Evolutionary conservation across 257 asterid species (phyloP).

Genomic region (Handroanthus guayacan): DNA sequence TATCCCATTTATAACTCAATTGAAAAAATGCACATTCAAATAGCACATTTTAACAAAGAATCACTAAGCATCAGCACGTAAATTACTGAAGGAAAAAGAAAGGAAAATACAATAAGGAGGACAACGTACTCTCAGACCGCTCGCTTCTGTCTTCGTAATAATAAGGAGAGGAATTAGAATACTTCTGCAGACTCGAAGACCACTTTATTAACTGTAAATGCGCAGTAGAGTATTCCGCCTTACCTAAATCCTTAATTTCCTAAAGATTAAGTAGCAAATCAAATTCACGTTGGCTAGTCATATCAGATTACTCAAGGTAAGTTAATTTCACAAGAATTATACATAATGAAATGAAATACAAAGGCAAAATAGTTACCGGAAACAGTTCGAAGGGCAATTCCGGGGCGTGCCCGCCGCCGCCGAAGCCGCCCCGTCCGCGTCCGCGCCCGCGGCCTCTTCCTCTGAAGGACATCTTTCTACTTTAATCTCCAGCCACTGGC

Average conservation of each 20-base stretch:
- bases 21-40: background rate
- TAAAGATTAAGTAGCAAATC: constrained; percentile 16
- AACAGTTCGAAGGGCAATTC: constrained; percentile 52
- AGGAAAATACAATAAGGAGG: background rate
- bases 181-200: constrained; percentile 48
- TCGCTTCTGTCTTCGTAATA: constrained; percentile 50
- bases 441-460: constrained; percentile 67
- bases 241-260: constrained; percentile 62
- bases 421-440: constrained; percentile 44
- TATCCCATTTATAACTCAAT: background rate
- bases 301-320: background rate
- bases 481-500: background rate
- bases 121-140: constrained; percentile 47
- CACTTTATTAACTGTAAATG: constrained; percentile 41
- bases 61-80: background rate
- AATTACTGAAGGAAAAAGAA: background rate
- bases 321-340: background rate
- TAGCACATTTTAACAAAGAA: background rate
- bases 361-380: constrained; percentile 46
- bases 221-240: constrained; percentile 43
- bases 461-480: constrained; percentile 51
- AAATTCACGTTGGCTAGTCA: background rate
- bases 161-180: constrained; percentile 60
- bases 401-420: constrained; percentile 37
- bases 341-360: background rate